Evolutionary conservation across 2,329 filamentous ascomycete species (phyloP), one percentile per base, ranked within the genome.

Genomic region (Chrysosphaeria jannelii): DNA sequence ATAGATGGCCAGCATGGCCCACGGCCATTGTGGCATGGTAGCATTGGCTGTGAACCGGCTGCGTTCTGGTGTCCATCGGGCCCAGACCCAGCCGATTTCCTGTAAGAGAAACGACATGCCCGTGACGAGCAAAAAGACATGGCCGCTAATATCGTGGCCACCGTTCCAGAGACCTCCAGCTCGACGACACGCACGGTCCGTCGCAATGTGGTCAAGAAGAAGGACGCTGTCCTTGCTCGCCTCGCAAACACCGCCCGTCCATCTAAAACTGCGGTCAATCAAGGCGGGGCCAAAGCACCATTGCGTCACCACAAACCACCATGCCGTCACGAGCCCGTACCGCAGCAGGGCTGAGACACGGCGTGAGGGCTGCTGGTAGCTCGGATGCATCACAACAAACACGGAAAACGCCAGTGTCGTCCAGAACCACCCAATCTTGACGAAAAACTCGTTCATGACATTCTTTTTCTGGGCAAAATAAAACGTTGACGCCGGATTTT

Each of bases 391-490:
- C 20, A 65, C 41, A 5, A 72, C 41, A 29, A 90, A 75, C 10
- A 59, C 42, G 16, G 57, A 44, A 36, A 90, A 79, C 1, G 74
- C 67, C 7, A 60, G 39, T 0, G 72, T 78, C 14, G 75, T 65
- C 85, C 85, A 97, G 23, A 67, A 58, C 85, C 85, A 97, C 29
- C 81, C 81, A 25, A 72, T 54, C 52, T 97, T 97, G 37, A 97
- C 85, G 39, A 93, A 97, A 36, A 78, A 58, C 22, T 71, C 44
- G 40, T 97, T 97, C 57, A 93, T 71, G 24, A 91, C 35, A 47
- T 97, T 97, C 42, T 64, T 57, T 46, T 97, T 97, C 35, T 69
- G 69, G 22, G 85, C 81, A 42, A 97, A 97, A 51, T 93, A 97
- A 39, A 57, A 68, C 3, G 72, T n/a, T n/a, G n/a, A n/a, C n/a